Base-by-base conservation (phyloP, 2,329 filamentous ascomycete genomes). In the Fusarium goolgardi region DNA sequence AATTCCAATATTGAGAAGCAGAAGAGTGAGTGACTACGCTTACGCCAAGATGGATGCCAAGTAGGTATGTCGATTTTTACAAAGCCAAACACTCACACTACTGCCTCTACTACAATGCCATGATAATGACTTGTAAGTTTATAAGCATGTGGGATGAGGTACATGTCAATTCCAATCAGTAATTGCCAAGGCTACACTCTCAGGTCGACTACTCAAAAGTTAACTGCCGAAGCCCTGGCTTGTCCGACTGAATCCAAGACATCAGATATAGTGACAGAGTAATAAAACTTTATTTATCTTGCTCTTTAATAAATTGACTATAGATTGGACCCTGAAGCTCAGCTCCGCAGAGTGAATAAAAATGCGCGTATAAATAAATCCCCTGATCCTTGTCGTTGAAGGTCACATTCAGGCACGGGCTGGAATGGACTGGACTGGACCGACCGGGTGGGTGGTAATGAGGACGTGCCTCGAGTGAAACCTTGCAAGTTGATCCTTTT, bases 351-450 rank as follows among this genome's bases (percentile, higher is more conserved):
- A 43, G 23, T 34, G 29, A 50, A 27, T 15, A 51, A 18, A 20
- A 32, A 59, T 31, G 35, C n/a, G 23, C 25, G 41, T 39, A 39
- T 20, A 39, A 39, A 20, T 21, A 44, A 23, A 23, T 11, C 23
- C 54, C 55, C 37, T 41, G 57, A 60, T 60, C 57, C 57, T 23
- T 6, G 57, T 59, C 32, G 13, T 25, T 60, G 6, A 34, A 37
- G 29, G 43, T 51, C 34, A 16, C 55, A 37, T 55, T 20, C 31
- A 40, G 11, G 21, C 32, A 16, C 25, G 16, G 29, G 27, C 29
- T 47, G 44, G 44, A 20, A 12, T 9, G 9, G 35, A n/a, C 35
- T 20, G 35, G 29, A 20, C 29, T 47, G 44, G 44, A 20, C 12
- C 6, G 15, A 35, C 31, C 45, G 20, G 45, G 45, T 35, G 21